These are phyloP conservation scores for Myxozyma vanderwaltii DNA, from an alignment of 805 yeast genomes.

Conservation along the genomic window DNA sequence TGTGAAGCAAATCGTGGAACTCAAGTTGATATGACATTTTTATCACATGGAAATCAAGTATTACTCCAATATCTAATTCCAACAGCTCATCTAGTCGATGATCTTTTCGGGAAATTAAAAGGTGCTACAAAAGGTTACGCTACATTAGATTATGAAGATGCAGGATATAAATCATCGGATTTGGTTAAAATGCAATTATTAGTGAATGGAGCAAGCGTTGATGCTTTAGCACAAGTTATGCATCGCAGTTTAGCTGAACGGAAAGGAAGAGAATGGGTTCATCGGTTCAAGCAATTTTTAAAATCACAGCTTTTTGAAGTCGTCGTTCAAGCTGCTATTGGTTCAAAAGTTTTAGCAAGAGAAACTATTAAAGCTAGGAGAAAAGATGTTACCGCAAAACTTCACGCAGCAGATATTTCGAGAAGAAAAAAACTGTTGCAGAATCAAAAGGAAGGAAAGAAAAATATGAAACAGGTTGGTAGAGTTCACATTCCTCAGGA, in stretches of 20 bases:
- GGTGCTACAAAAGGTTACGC: constrained; percentile 92
- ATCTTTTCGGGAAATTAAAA: constrained; percentile 90
- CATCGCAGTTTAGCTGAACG: constrained; percentile 75
- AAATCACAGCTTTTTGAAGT: constrained; percentile 88
- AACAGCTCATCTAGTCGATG: constrained; percentile 86
- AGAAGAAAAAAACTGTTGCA: constrained; percentile 84
- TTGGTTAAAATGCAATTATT: constrained; percentile 84
- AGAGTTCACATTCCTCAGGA: constrained; percentile 57
- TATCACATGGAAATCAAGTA: constrained; percentile 74
- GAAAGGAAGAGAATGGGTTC: constrained; percentile 80
- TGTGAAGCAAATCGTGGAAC: constrained; percentile 84
- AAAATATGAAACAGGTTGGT: constrained; percentile 77
- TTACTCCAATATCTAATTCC: constrained; percentile 79
- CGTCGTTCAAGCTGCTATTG: constrained; percentile 85
- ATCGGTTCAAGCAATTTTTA: constrained; percentile 75
- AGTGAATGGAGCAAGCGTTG: constrained; percentile 86
- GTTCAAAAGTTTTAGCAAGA: constrained; percentile 77
- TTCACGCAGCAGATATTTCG: constrained; percentile 91
- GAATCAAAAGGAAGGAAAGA: constrained; percentile 93
- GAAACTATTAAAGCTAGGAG: constrained; percentile 92
- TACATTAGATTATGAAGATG: constrained; percentile 90
- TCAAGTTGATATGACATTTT: constrained; percentile 75
- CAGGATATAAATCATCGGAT: constrained; percentile 79
- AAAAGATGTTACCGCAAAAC: constrained; percentile 89
- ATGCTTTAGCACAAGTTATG: constrained; percentile 89